A percentile compares a stretch with the other conserved stretches of the same genome.
phyloP scores from a whole-genome alignment of 169 alveolate species.

The Cystoisospora suis region DNA sequence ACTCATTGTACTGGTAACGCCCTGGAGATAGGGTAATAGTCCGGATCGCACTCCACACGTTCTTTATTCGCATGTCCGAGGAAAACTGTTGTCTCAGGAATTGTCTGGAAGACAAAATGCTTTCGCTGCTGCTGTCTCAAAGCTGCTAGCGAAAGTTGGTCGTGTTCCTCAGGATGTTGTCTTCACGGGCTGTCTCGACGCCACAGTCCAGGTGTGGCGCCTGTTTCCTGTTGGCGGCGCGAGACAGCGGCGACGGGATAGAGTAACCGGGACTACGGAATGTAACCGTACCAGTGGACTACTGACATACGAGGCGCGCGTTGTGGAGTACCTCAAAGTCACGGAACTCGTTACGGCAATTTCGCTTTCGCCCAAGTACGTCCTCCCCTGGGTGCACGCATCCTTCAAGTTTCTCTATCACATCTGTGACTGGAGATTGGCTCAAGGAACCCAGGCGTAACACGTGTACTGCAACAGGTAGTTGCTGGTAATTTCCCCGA shows the following conservation, averaged over 20 bases:
- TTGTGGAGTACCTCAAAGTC: conserved; percentile 52
- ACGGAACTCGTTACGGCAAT: conserved; percentile 62
- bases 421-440: background rate
- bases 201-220: conserved; percentile 61
- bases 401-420: background rate
- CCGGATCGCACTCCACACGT: too few species aligned
- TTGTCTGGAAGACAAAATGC: too few species aligned
- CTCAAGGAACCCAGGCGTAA: too few species aligned
- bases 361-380: conserved; percentile 61
- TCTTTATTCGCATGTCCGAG: too few species aligned
- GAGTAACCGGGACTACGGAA: too few species aligned
- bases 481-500: too few species aligned
- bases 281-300: background rate
- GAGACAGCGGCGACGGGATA: background rate
- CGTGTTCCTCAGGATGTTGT: conserved; percentile 43
- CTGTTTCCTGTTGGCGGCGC: conserved; percentile 34
- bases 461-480: too few species aligned
- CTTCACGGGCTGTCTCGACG: conserved; percentile 61
- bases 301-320: conserved; percentile 32
- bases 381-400: background rate
- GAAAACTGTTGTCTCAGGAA: too few species aligned
- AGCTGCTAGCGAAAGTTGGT: too few species aligned
- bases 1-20: too few species aligned
- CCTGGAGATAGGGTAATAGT: too few species aligned
- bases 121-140: too few species aligned